Base-by-base conservation (phyloP, 169 alveolate genomes). In the Cryptosporidium tyzzeri region DNA sequence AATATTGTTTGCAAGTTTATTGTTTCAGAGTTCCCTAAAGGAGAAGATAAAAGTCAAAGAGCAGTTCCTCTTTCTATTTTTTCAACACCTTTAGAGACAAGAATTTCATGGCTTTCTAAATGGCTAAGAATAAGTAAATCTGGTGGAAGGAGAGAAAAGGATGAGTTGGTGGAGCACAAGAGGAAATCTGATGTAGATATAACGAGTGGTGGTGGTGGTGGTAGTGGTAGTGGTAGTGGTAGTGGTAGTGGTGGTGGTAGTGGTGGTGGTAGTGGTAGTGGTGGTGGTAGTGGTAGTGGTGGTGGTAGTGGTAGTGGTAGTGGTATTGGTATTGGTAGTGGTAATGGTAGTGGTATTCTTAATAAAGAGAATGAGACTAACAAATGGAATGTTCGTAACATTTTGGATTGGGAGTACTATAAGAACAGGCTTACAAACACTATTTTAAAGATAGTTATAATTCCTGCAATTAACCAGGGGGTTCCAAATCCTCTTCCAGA, bases 371-470 rank as follows among this genome's bases (percentile, higher is more conserved):
- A 33, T 69, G 41, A 65, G n/a, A 50, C 3, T 0, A 48, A 29
- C 31, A 94, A 96, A 45, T 92, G 95, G 51, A 96, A 96, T 84
- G 95, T 97, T 91, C 92, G 98, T 41, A 96, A 94, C 62, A 97
- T 98, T 14, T 93, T 98, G 45, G 99, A 98, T 80, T 98, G 99
- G 99, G 97, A 96, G 21, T 98, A 98, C 91, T 98, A 98, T 91
- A 96, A 96, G 70, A 99, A 98, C 74, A 97, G 98, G 93, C 94
- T 98, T 35, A 97, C 96, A 29, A 96, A 96, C 29, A 95, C 97
- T 62, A 96, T 98, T 61, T 86, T 95, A 62, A 98, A 98, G 91
- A 93, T 98, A 68, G 95, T 98, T 26, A 95, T 97, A 21, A 97
- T 98, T 48, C 99, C 99, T 4, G 99, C 99, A n/a, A 97, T 98